Percentiles rank a stretch among this genome's conserved stretches.
These are phyloP conservation scores for Cryptococcus maquisensis DNA, from an alignment of 1,284 basidiomycete species.

Conservation along the genomic window DNA sequence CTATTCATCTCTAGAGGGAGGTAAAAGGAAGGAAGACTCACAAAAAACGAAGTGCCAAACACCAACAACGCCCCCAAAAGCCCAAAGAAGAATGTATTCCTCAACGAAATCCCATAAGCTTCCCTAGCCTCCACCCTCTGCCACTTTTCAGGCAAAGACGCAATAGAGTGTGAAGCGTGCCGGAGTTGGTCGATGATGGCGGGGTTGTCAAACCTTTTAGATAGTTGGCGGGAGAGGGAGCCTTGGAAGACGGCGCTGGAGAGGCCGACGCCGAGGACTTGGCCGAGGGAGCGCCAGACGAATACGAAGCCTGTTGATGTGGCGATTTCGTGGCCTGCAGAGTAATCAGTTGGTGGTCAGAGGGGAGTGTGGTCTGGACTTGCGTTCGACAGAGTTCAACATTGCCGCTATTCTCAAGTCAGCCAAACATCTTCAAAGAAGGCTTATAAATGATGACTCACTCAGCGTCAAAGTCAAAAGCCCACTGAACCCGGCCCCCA, in stretches of 20 bases:
- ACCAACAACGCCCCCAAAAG: conserved; percentile 16
- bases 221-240: conserved; percentile 15
- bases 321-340: conserved; percentile 20
- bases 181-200: conserved; percentile 23
- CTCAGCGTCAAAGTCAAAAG: conserved; percentile 22
- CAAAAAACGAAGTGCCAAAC: conserved; percentile 17
- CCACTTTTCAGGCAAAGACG: conserved; percentile 10
- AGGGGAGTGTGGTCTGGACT: conserved; percentile 1
- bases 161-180: conserved; percentile 22
- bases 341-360: neutral
- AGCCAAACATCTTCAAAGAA: too few species aligned
- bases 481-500: conserved; percentile 29
- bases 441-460: conserved; percentile 7
- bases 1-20: neutral
- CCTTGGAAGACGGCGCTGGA: conserved; percentile 29
- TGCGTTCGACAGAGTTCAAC: conserved; percentile 24
- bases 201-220: conserved; percentile 12
- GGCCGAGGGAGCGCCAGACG: conserved; percentile 28
- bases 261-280: conserved; percentile 29
- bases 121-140: conserved; percentile 16
- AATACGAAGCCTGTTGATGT: conserved; percentile 26
- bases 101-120: conserved; percentile 20
- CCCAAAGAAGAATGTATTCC: conserved; percentile 27
- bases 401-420: conserved; percentile 15
- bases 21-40: conserved; percentile 5